These are phyloP conservation scores for Adansonia digitata DNA, from an alignment of 345 rosid species.

Conservation along the genomic window DNA sequence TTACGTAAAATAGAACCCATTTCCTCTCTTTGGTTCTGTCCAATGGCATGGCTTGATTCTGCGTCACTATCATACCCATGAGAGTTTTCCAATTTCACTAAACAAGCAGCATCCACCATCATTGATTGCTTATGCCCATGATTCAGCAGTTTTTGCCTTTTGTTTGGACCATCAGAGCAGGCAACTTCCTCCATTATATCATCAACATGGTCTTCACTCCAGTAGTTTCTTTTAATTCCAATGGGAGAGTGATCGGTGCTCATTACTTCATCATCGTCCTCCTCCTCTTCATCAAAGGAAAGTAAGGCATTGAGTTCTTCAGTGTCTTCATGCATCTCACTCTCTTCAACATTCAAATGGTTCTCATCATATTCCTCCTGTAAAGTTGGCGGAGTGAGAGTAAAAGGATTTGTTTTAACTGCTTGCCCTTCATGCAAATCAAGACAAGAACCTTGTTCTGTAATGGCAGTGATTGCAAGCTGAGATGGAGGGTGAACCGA, in stretches of 20 bases:
- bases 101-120: conserved; percentile 33
- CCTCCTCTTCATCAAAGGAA: conserved; percentile 61
- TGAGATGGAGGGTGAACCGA: conserved; percentile 27
- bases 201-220: conserved; percentile 27
- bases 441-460: conserved; percentile 20
- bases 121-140: conserved; percentile 30
- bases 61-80: conserved; percentile 26
- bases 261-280: conserved; percentile 68
- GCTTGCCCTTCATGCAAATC: conserved; percentile 26
- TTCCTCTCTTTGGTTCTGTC: conserved; percentile 28
- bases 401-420: conserved; percentile 24
- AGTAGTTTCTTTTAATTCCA: conserved; percentile 27
- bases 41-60: conserved; percentile 36
- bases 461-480: conserved; percentile 23
- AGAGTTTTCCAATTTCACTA: conserved; percentile 22
- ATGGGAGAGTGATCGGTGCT: conserved; percentile 90
- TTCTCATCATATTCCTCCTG: conserved; percentile 36
- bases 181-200: conserved; percentile 47
- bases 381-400: conserved; percentile 19
- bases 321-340: conserved; percentile 92
- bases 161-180: conserved; percentile 51
- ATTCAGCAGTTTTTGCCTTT: conserved; percentile 51
- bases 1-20: conserved; percentile 26
- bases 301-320: conserved; percentile 91
- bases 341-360: conserved; percentile 32